Conservation (phyloP, 257 asterid genomes). For the Fraxinus excelsior region DNA sequence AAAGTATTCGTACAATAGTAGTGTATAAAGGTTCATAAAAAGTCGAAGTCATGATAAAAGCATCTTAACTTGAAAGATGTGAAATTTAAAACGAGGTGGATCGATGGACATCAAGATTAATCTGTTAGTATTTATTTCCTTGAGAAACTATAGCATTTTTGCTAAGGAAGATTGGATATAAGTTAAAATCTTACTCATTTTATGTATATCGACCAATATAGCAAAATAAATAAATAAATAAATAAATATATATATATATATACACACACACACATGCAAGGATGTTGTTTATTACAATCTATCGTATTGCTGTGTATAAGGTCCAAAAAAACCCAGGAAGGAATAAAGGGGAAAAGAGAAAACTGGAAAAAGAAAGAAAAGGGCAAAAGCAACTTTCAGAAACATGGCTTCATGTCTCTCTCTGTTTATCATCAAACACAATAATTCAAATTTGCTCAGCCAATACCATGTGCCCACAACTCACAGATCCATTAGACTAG, state of each 20-base stretch:
- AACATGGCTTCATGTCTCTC: constrained; percentile 48
- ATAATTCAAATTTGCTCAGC: constrained; percentile 19
- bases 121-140: too few relatives aligned
- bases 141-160: too few relatives aligned
- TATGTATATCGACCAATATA: too few relatives aligned
- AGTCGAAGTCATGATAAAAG: neutral
- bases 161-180: too few relatives aligned
- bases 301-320: constrained; percentile 30
- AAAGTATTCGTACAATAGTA: too few relatives aligned
- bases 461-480: constrained; percentile 47
- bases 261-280: too few relatives aligned
- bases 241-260: too few relatives aligned
- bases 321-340: constrained; percentile 35
- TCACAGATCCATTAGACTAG: constrained; percentile 28
- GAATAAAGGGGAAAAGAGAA: constrained; percentile 39
- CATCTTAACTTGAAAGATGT: neutral
- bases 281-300: constrained; percentile 34
- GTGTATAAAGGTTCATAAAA: neutral
- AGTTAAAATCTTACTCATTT: too few relatives aligned
- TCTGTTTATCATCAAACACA: constrained; percentile 3
- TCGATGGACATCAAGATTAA: too few relatives aligned
- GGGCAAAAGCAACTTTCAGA: constrained; percentile 45
- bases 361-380: constrained; percentile 21
- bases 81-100: neutral
- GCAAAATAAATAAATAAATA: neutral